phyloP scores from a whole-genome alignment of 306 rosid species.

The Arachis stenosperma region DNA sequence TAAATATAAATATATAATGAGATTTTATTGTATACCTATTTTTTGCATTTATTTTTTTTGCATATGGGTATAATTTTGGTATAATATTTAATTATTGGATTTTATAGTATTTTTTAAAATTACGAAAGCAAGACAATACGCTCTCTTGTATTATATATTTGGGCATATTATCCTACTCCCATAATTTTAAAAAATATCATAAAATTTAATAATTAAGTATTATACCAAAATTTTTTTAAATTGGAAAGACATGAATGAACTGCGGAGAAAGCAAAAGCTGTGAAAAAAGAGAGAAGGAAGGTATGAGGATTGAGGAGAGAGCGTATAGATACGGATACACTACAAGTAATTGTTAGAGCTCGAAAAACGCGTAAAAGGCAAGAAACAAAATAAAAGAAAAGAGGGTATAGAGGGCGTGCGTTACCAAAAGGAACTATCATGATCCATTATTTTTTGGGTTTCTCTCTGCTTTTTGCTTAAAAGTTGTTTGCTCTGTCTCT shows the following conservation, averaged over 20 bases:
- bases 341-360: conserved; percentile 41
- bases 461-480: conserved; percentile 38
- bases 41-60: too few relatives aligned
- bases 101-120: too few relatives aligned
- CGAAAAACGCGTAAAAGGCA: conserved; percentile 66
- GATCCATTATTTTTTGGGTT: conserved; percentile 51
- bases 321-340: conserved; percentile 11
- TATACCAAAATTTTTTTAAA: background rate
- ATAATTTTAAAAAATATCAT: too few relatives aligned
- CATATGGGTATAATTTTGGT: too few relatives aligned
- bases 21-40: too few relatives aligned
- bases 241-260: conserved; percentile 5
- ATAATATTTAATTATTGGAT: too few relatives aligned
- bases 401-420: conserved; percentile 63
- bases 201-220: too few relatives aligned
- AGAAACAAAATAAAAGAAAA: conserved; percentile 25
- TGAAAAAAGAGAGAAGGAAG: conserved; percentile 27
- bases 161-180: too few relatives aligned
- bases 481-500: conserved; percentile 45
- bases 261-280: conserved; percentile 38
- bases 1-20: too few relatives aligned
- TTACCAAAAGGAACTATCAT: conserved; percentile 60
- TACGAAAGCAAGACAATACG: too few relatives aligned
- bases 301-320: background rate
- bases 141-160: too few relatives aligned